Evolutionary conservation across 148 eudicot species (phyloP).

Genomic region (Cornus suecica): DNA sequence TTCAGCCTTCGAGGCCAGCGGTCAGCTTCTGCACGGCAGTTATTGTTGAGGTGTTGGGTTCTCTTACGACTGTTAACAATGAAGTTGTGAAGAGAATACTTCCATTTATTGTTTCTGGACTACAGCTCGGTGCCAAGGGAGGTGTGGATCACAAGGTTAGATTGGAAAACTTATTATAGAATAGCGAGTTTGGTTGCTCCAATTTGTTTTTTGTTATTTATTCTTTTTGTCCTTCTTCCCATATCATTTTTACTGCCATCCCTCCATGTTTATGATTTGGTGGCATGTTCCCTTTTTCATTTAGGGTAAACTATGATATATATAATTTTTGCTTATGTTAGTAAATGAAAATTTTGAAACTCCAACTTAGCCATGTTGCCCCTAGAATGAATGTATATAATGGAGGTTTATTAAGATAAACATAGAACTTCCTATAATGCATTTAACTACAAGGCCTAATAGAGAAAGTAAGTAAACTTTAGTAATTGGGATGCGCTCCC

Average conservation of each 20-base stretch:
- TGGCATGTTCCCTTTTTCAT: too few species aligned
- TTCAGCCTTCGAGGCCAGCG: conserved; percentile 57
- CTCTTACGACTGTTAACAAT: conserved; percentile 44
- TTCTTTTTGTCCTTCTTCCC: background rate
- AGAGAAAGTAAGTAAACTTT: too few species aligned
- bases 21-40: conserved; percentile 75
- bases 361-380: too few species aligned
- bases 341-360: too few species aligned
- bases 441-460: too few species aligned
- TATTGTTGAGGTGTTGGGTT: conserved; percentile 72
- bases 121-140: conserved; percentile 51
- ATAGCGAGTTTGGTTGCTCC: background rate
- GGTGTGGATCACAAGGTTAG: conserved; percentile 61
- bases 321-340: too few species aligned
- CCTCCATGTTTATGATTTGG: too few species aligned
- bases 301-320: too few species aligned
- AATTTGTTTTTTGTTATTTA: background rate
- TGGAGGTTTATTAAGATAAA: too few species aligned
- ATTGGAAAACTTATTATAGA: background rate
- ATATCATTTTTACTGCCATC: background rate
- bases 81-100: conserved; percentile 70
- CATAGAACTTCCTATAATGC: too few species aligned
- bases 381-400: too few species aligned
- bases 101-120: conserved; percentile 64
- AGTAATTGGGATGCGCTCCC: too few species aligned